Evolutionary conservation across 176 grass and related monocot genomes (phyloP).

Genomic region (Musa troglodytarum): DNA sequence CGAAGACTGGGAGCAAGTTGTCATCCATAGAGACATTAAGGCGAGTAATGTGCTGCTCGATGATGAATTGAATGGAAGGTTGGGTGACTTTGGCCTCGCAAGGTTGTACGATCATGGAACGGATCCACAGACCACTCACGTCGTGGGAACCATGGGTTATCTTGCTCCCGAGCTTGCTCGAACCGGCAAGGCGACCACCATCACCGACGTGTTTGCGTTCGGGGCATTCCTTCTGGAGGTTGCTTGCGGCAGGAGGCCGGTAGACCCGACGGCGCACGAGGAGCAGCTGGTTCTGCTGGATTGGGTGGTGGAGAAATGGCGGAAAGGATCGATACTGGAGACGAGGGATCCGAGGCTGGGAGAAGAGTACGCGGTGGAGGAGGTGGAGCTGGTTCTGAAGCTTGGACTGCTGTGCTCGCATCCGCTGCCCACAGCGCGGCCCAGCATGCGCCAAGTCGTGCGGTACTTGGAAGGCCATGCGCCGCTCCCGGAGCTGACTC

Average conservation of each 20-base stretch:
- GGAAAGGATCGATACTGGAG: background rate
- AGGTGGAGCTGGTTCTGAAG: background rate
- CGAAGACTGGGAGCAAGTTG: too few relatives aligned
- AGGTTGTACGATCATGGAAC: constrained; percentile 9
- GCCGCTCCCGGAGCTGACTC: background rate
- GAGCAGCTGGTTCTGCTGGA: background rate
- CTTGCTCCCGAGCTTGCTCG: constrained; percentile 30
- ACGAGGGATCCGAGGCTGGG: constrained; percentile 1
- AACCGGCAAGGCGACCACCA: constrained; percentile 33
- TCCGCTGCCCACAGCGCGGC: background rate
- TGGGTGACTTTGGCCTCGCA: background rate
- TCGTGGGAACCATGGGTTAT: constrained; percentile 30
- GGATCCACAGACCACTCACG: constrained; percentile 25
- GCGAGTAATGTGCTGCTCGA: too few relatives aligned
- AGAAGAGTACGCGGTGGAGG: background rate
- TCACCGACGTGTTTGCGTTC: constrained; percentile 44
- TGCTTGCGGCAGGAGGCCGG: constrained; percentile 18
- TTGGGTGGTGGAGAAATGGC: constrained; percentile 5
- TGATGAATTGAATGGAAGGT: background rate
- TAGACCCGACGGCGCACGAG: background rate
- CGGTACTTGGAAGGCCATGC: background rate
- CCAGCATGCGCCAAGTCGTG: background rate
- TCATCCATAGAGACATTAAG: too few relatives aligned
- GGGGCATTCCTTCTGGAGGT: constrained; percentile 24
- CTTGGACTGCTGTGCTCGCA: background rate